A percentile compares a stretch with the other conserved stretches of the same genome.
Evolutionary conservation across 306 rosid genomes (phyloP).

Genomic region (Acacia melanoxylon): DNA sequence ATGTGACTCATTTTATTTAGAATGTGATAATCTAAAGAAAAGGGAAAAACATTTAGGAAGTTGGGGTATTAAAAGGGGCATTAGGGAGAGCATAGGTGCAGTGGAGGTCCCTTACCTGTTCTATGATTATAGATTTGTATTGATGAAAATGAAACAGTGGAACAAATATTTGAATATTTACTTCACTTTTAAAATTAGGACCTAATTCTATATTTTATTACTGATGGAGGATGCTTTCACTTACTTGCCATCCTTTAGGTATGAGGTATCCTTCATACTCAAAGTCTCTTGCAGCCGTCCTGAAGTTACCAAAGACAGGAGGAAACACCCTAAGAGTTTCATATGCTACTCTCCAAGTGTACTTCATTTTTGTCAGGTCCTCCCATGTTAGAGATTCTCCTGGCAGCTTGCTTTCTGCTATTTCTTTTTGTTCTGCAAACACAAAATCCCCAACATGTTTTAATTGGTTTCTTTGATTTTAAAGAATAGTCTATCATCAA

Average conservation of each 20-base stretch:
- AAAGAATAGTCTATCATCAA: neutral
- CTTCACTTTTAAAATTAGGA: neutral
- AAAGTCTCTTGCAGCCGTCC: constrained; percentile 52
- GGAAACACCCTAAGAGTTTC: constrained; percentile 71
- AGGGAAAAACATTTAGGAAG: too few species aligned
- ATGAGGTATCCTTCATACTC: constrained; percentile 64
- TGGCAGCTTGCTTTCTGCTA: constrained; percentile 49
- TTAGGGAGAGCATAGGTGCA: too few species aligned
- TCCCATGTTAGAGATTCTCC: constrained; percentile 70
- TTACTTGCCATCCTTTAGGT: constrained; percentile 93
- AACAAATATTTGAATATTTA: neutral
- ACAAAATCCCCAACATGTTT: neutral
- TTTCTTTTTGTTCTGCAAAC: constrained; percentile 72
- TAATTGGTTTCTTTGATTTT: neutral
- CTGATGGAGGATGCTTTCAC: constrained; percentile 22
- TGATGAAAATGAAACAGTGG: neutral
- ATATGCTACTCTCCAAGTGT: constrained; percentile 78
- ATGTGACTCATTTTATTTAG: too few species aligned
- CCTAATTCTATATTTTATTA: neutral
- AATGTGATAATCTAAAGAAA: too few species aligned
- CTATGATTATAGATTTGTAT: neutral
- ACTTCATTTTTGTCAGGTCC: constrained; percentile 82
- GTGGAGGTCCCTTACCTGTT: too few species aligned
- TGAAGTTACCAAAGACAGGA: constrained; percentile 66
- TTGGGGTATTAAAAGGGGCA: too few species aligned